Percentiles rank a stretch among this genome's conserved stretches.
Conservation (phyloP, 257 asterid species). For the Scutellaria galericulata region DNA sequence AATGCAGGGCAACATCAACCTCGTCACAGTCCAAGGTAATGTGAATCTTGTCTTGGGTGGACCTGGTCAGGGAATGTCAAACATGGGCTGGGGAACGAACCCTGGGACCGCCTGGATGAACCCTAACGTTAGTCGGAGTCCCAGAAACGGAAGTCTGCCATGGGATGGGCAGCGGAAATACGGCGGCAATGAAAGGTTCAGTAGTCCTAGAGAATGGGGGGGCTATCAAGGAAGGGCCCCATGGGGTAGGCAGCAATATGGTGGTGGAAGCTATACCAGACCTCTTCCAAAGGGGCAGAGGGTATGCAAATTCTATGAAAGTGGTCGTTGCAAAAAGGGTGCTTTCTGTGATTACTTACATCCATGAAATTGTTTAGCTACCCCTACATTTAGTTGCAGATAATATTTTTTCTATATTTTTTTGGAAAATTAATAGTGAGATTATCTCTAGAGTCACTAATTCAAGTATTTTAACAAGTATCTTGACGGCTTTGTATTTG, state of each 20-base stretch:
- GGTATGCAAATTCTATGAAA: conserved; percentile 84
- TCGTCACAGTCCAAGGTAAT: conserved; percentile 72
- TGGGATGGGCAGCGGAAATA: conserved; percentile 82
- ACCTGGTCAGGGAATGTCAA: conserved; percentile 61
- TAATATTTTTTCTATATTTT: too few relatives aligned
- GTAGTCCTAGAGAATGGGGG: conserved; percentile 70
- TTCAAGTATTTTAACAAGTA: too few relatives aligned
- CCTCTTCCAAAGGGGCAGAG: conserved; percentile 76
- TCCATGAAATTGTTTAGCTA: conserved; percentile 45
- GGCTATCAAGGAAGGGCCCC: conserved; percentile 61
- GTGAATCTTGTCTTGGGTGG: conserved; percentile 73
- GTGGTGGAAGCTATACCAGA: conserved; percentile 71
- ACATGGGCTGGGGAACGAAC: conserved; percentile 57
- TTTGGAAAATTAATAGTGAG: too few relatives aligned
- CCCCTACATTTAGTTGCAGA: too few relatives aligned
- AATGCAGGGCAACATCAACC: conserved; percentile 69
- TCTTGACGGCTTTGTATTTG: too few relatives aligned
- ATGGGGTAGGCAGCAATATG: conserved; percentile 71
- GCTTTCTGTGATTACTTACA: conserved; percentile 88
- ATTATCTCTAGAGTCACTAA: too few relatives aligned
- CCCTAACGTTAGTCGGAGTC: conserved; percentile 52
- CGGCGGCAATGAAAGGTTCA: conserved; percentile 59
- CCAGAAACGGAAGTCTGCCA: conserved; percentile 50
- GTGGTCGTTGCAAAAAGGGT: conserved; percentile 93
- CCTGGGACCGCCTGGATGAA: conserved; percentile 62